These are phyloP conservation scores for Lentithecium fluviatile DNA, from an alignment of 495 filamentous ascomycete species.

Conservation along the genomic window DNA sequence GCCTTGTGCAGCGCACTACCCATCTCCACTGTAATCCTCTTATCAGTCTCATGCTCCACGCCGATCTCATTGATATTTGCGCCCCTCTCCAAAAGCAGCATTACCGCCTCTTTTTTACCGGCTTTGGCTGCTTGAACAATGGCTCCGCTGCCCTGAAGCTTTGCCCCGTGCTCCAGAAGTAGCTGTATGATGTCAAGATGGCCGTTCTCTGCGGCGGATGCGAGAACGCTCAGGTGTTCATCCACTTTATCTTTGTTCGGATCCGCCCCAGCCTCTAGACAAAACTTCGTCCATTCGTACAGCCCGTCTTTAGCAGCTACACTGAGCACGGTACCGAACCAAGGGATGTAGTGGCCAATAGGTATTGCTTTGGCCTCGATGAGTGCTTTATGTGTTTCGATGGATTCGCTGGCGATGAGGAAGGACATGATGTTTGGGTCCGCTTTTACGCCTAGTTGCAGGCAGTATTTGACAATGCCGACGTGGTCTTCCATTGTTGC, in stretches of 20 bases:
- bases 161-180: slow-evolving; percentile 20
- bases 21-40: background rate
- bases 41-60: slow-evolving; percentile 4
- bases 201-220: slow-evolving; percentile 13
- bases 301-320: background rate
- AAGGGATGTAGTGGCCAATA: slow-evolving; percentile 7
- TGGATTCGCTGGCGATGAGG: background rate
- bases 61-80: slow-evolving; percentile 20
- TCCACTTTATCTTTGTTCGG: slow-evolving; percentile 4
- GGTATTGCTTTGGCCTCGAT: background rate
- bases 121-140: slow-evolving; percentile 11
- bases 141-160: slow-evolving; percentile 5
- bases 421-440: background rate
- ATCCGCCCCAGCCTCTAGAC: slow-evolving; percentile 9
- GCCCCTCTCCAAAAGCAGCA: slow-evolving; percentile 6
- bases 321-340: slow-evolving; percentile 3
- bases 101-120: slow-evolving; percentile 10
- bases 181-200: slow-evolving; percentile 14
- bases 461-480: slow-evolving; percentile 6
- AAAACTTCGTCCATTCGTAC: slow-evolving; percentile 8
- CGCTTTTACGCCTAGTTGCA: background rate
- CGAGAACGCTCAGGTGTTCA: slow-evolving; percentile 7
- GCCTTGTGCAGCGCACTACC: slow-evolving; percentile 18
- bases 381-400: slow-evolving; percentile 7
- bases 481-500: background rate